Base-by-base conservation (phyloP, 495 filamentous ascomycete genomes). In the Chaetomidium leptoderma region DNA sequence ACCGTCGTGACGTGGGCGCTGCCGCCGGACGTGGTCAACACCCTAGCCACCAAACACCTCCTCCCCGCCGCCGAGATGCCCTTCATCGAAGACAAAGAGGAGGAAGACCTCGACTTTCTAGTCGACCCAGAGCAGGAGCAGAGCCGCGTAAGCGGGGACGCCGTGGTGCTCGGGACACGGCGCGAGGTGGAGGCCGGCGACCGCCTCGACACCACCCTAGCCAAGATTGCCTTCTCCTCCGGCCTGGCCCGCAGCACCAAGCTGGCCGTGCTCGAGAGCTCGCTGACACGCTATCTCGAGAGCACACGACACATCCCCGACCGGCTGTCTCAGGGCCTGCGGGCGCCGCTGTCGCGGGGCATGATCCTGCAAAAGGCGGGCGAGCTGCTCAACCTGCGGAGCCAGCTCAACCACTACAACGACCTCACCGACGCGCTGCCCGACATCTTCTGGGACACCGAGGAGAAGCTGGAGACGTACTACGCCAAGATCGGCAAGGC, bases 371-470 rank as follows among this genome's bases (percentile, higher is more conserved):
- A 88, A 54, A 97, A 97, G 68, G 97, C 93, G 0, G 93, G 92
- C 27, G 88, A 97, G 64, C 79, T 98, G n/a, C 79, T 98, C 10
- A 86, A 83, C 67, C 83, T 97, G 33, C 86, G 93, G 30, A 91
- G 91, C 6, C 92, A 96, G 67, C 76, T 98, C 45, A 98, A 98
- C 67, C 87, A 97, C 49, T 97, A 97, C 73, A 95, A 91, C 6
- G 93, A 98, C 68, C 81, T 98, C 49, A 98, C 93, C 0, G 93
- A 98, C 72, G 90, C 89, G 16, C 78, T 97, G 7, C 93, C 93
- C 0, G 93, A 98, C 72, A 80, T 98, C 27, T 97, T 98, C 72
- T 98, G 93, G 93, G 93, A 97, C 66, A 90, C 83, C 62, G 91
- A 97, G 63, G 80, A 97, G 11, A 88, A 83, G 11, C 76, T 96